Conservation (phyloP, 108 stramenopile genomes). For the Schizochytrium sp. region DNA sequence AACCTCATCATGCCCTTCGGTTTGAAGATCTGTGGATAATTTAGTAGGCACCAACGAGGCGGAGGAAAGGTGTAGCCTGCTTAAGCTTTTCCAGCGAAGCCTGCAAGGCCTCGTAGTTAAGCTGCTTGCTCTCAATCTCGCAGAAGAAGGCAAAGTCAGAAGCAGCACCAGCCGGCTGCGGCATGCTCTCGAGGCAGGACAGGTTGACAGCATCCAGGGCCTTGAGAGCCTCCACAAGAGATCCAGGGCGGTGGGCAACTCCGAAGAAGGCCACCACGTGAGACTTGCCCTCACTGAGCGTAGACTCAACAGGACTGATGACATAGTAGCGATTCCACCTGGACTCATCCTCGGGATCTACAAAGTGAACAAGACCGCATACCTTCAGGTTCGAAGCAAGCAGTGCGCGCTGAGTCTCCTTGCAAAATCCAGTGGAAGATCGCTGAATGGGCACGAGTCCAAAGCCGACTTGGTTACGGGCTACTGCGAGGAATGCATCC, state of each 20-base stretch:
- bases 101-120: constrained; percentile 6
- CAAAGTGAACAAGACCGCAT: constrained; percentile 5
- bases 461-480: constrained; percentile 52
- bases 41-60: constrained; percentile 42
- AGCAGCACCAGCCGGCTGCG: constrained; percentile 14
- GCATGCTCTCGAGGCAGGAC: constrained; percentile 54
- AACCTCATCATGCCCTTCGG: neutral
- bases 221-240: constrained; percentile 27
- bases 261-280: constrained; percentile 48
- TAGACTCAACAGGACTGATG: neutral
- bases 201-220: constrained; percentile 54
- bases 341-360: neutral
- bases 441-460: constrained; percentile 40
- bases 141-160: constrained; percentile 50
- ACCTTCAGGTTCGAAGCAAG: constrained; percentile 28
- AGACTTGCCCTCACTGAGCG: neutral
- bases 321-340: constrained; percentile 54
- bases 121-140: constrained; percentile 56
- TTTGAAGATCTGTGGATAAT: neutral
- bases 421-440: neutral
- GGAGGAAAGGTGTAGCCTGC: neutral
- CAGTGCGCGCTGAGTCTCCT: constrained; percentile 55
- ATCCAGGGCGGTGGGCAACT: constrained; percentile 34
- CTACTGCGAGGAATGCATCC: constrained; percentile 47
- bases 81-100: constrained; percentile 11